Percentiles rank a stretch among this genome's conserved stretches.
phyloP scores from a whole-genome alignment of 1,284 basidiomycete species.

The Cerioporus squamosus region DNA sequence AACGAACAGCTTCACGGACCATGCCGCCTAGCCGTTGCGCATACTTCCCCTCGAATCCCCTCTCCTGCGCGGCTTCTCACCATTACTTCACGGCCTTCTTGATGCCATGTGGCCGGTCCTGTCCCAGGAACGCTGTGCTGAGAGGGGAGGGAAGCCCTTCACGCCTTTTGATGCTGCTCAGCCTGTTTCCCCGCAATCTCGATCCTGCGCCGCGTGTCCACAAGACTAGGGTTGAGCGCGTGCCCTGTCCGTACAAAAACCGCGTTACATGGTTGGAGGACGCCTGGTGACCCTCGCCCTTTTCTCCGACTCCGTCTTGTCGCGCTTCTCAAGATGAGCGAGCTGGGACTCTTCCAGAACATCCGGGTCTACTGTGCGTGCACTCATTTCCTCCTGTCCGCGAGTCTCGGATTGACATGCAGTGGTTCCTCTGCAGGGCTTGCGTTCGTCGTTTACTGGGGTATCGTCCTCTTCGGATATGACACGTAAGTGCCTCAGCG shows the following conservation, averaged over 20 bases:
- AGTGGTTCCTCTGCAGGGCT: slow-evolving; percentile 46
- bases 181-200: slow-evolving; percentile 4
- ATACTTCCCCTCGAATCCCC: too few relatives aligned
- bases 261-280: neutral
- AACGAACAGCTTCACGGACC: too few relatives aligned
- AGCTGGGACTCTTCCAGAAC: slow-evolving; percentile 46
- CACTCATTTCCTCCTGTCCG: neutral
- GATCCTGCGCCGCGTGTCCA: slow-evolving; percentile 2
- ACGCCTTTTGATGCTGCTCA: neutral
- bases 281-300: neutral
- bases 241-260: neutral
- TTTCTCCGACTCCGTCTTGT: neutral
- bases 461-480: slow-evolving; percentile 80
- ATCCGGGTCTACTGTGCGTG: slow-evolving; percentile 63
- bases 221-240: neutral
- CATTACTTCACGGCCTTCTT: too few relatives aligned
- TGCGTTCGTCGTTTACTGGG: slow-evolving; percentile 76
- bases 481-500: slow-evolving; percentile 54
- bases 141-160: too few relatives aligned
- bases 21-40: too few relatives aligned
- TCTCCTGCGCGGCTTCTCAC: too few relatives aligned
- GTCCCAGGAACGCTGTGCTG: too few relatives aligned
- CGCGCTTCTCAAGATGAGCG: slow-evolving; percentile 4
- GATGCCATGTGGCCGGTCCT: too few relatives aligned
- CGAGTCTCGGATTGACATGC: slow-evolving; percentile 32